Evolutionary conservation across 2,329 filamentous ascomycete species (phyloP).

Genomic region (Ascochyta lentis): DNA sequence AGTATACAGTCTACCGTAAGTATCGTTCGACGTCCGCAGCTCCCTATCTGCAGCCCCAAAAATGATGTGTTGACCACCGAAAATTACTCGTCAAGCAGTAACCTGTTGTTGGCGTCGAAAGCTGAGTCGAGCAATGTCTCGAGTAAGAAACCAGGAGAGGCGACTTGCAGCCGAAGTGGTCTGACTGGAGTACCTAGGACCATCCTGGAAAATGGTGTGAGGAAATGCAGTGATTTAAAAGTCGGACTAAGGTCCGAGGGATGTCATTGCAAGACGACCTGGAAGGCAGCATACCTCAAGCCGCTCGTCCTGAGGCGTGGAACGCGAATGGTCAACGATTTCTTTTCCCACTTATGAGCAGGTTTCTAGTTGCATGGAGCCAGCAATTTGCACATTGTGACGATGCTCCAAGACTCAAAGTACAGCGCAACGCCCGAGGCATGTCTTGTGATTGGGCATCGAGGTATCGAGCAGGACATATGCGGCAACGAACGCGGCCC

Average conservation of each 20-base stretch:
- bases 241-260: slow-evolving; percentile 4
- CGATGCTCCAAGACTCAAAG: not conserved
- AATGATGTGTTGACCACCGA: not conserved
- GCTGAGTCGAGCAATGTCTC: not conserved
- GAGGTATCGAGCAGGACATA: not conserved
- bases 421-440: not conserved
- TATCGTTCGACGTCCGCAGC: not conserved
- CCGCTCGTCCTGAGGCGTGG: not conserved
- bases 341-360: slow-evolving; percentile 7
- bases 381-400: not conserved
- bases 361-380: not conserved
- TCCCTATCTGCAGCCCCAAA: not conserved
- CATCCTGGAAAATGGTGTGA: slow-evolving; percentile 9
- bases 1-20: not conserved
- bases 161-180: slow-evolving; percentile 1
- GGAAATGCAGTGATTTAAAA: slow-evolving; percentile 8
- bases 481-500: slow-evolving; percentile 1
- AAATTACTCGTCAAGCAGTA: not conserved
- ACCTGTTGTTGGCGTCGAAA: not conserved
- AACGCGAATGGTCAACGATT: slow-evolving; percentile 1
- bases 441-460: slow-evolving; percentile 8
- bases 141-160: not conserved
- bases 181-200: not conserved
- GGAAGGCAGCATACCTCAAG: not conserved
- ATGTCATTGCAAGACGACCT: not conserved